Evolutionary conservation across 2,329 filamentous ascomycete species (phyloP).

Genomic region (Fusarium verrucosum): DNA sequence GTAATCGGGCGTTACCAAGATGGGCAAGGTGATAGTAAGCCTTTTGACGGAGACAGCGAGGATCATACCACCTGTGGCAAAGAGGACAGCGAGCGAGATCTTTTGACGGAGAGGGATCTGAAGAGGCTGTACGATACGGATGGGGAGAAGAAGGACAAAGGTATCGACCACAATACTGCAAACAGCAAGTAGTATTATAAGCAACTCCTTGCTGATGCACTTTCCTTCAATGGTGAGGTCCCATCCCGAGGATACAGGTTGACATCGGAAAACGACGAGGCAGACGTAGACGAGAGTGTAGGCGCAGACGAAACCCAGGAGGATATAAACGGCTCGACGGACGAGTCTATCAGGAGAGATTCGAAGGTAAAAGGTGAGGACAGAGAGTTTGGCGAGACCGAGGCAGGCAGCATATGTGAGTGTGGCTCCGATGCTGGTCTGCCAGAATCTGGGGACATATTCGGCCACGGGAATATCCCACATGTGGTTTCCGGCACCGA

Average conservation of each 20-base stretch:
- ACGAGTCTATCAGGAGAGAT: constrained; percentile 46
- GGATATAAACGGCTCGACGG: constrained; percentile 32
- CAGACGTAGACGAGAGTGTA: constrained; percentile 54
- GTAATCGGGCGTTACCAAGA: constrained; percentile 40
- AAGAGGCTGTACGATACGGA: constrained; percentile 55
- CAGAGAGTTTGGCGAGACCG: constrained; percentile 54
- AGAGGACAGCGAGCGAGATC: constrained; percentile 58
- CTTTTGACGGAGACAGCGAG: constrained; percentile 44
- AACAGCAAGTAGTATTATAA: constrained; percentile 39
- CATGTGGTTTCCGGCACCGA: constrained; percentile 45
- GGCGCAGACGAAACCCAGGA: constrained; percentile 50
- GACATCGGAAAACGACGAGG: constrained; percentile 54
- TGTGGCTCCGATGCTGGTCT: constrained; percentile 50
- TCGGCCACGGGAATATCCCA: constrained; percentile 40
- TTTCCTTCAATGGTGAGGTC: constrained; percentile 49
- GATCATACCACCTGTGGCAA: constrained; percentile 50
- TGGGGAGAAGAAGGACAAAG: constrained; percentile 56
- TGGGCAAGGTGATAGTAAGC: constrained; percentile 40
- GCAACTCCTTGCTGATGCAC: constrained; percentile 53
- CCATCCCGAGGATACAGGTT: constrained; percentile 55
- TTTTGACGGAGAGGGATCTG: constrained; percentile 60
- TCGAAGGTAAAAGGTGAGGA: constrained; percentile 57
- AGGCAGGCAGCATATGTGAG: constrained; percentile 54
- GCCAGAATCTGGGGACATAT: constrained; percentile 42
- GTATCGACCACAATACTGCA: constrained; percentile 59